Evolutionary conservation across 805 yeast genomes (phyloP).

Genomic region (Candida endomychidarum): DNA sequence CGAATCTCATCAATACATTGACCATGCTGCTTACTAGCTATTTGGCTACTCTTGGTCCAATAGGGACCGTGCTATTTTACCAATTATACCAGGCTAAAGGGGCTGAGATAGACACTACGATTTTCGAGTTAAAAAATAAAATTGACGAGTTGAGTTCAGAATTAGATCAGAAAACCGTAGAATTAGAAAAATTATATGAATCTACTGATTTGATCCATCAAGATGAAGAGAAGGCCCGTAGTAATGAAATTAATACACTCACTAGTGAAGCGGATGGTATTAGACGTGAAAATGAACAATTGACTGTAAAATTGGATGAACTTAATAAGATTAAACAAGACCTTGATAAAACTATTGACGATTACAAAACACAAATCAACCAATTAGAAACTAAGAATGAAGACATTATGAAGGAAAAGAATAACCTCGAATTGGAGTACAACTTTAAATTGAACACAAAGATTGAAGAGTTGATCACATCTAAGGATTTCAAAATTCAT

Average conservation of each 20-base stretch:
- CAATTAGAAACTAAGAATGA: not conserved
- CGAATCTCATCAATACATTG: too few relatives aligned
- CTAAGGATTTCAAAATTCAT: conserved; percentile 13
- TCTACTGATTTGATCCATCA: conserved; percentile 8
- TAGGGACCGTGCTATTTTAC: conserved; percentile 20
- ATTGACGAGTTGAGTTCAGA: conserved; percentile 10
- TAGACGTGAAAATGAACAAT: not conserved
- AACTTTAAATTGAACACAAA: conserved; percentile 10
- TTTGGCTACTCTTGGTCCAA: conserved; percentile 20
- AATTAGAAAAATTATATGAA: conserved; percentile 13
- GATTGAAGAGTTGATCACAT: conserved; percentile 13
- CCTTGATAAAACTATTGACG: not conserved
- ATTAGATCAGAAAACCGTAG: conserved; percentile 7
- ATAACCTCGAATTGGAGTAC: conserved; percentile 9
- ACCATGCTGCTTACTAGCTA: conserved; percentile 10
- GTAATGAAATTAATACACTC: not conserved
- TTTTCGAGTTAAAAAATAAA: conserved; percentile 13
- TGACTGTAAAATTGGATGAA: not conserved
- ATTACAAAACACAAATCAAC: conserved; percentile 5
- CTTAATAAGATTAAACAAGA: not conserved
- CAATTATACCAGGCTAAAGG: conserved; percentile 21
- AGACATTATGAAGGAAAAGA: conserved; percentile 9
- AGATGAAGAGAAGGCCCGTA: not conserved
- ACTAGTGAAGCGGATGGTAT: not conserved
- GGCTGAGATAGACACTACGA: conserved; percentile 15